phyloP scores from a whole-genome alignment of 495 filamentous ascomycete species.

The Tuber magnatum region DNA sequence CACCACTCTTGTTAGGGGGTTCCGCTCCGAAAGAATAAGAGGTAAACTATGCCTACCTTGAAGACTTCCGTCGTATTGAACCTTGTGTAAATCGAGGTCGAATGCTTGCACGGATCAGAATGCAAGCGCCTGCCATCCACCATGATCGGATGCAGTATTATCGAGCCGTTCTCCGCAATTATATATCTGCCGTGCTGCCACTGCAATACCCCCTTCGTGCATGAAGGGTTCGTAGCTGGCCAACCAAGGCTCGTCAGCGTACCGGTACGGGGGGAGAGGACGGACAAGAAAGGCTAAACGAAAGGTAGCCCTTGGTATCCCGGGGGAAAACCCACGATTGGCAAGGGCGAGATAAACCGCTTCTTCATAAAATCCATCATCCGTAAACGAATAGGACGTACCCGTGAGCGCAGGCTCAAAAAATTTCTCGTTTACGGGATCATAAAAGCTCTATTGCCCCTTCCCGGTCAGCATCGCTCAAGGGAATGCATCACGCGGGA shows the following conservation, averaged over 20 bases:
- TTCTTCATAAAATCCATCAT: slow-evolving; percentile 64
- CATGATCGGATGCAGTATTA: slow-evolving; percentile 56
- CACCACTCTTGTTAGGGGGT: slow-evolving; percentile 6
- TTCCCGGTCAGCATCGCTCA: slow-evolving; percentile 12
- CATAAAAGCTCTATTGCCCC: slow-evolving; percentile 59
- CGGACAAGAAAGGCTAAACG: not conserved
- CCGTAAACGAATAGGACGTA: slow-evolving; percentile 75
- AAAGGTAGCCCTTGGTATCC: not conserved
- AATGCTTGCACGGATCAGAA: slow-evolving; percentile 58
- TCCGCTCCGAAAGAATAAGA: not conserved
- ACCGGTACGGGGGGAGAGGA: not conserved
- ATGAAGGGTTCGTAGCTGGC: slow-evolving; percentile 56
- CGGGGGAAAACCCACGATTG: slow-evolving; percentile 54
- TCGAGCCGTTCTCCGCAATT: slow-evolving; percentile 47
- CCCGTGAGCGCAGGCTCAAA: slow-evolving; percentile 64
- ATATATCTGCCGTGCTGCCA: slow-evolving; percentile 68
- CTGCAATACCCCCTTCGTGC: slow-evolving; percentile 64
- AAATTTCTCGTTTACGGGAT: slow-evolving; percentile 60
- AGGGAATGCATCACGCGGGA: not conserved
- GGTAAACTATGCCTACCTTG: slow-evolving; percentile 46
- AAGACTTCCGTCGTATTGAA: slow-evolving; percentile 64
- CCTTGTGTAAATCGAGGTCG: slow-evolving; percentile 54
- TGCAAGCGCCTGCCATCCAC: slow-evolving; percentile 66
- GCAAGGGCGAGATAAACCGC: slow-evolving; percentile 66
- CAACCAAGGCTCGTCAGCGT: slow-evolving; percentile 18